Evolutionary conservation across 768 basidiomycete species (phyloP).

Genomic region (Brasilioporus rufonigricans): DNA sequence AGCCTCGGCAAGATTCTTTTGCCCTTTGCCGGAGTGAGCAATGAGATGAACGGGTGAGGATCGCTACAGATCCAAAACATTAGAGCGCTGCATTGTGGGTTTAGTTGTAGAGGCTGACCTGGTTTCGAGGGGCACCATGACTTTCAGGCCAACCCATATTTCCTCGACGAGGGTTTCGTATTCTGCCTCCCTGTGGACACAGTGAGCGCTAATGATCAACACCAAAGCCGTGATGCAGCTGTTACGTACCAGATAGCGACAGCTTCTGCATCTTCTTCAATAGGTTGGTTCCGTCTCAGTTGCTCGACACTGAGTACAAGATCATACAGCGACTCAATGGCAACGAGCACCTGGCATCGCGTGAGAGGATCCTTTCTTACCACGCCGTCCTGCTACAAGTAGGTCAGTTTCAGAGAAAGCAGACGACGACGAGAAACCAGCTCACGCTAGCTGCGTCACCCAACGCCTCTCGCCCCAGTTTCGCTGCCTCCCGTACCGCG

Average conservation of each 20-base stretch:
- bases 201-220: conserved; percentile 1
- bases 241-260: conserved; percentile 43
- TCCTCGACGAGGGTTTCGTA: conserved; percentile 59
- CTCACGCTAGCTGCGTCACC: conserved; percentile 56
- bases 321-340: conserved; percentile 85
- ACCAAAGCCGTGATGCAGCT: background rate
- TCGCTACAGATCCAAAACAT: conserved; percentile 46
- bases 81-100: background rate
- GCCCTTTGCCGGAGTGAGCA: conserved; percentile 86
- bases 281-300: conserved; percentile 73
- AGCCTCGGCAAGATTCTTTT: conserved; percentile 90
- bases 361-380: conserved; percentile 73
- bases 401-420: background rate
- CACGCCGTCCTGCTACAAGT: conserved; percentile 54
- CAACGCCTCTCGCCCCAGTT: conserved; percentile 70
- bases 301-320: conserved; percentile 83
- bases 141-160: conserved; percentile 78
- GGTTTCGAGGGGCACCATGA: conserved; percentile 92
- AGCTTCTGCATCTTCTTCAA: conserved; percentile 46
- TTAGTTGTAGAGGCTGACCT: conserved; percentile 50
- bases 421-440: background rate
- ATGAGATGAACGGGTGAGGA: conserved; percentile 95
- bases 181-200: conserved; percentile 49
- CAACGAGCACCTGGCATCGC: conserved; percentile 71
- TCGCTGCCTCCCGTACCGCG: conserved; percentile 71